These are phyloP conservation scores for Lasiodiplodia sp. DNA, from an alignment of 2,329 filamentous ascomycete species.

Conservation along the genomic window DNA sequence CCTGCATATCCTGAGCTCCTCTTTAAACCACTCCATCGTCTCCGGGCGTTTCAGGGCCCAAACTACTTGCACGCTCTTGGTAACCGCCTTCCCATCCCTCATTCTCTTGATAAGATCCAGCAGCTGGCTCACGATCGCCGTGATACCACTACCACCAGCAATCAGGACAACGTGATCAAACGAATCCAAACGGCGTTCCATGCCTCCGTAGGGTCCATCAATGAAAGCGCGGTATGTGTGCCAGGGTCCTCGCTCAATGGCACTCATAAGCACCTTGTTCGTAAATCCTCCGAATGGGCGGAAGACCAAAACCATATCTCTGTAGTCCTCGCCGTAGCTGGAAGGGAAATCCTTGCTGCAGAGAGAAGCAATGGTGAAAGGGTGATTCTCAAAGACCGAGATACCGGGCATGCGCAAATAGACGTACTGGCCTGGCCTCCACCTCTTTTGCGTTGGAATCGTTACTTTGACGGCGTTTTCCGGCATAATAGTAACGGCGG, in stretches of 20 bases:
- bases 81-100: constrained; percentile 92
- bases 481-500: constrained; percentile 84
- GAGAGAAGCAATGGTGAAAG: constrained; percentile 91
- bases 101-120: constrained; percentile 96
- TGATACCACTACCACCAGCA: constrained; percentile 93
- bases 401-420: constrained; percentile 95
- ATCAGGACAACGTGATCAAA: constrained; percentile 95
- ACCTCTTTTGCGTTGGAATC: constrained; percentile 89
- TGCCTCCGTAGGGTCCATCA: constrained; percentile 93
- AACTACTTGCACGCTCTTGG: constrained; percentile 87
- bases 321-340: constrained; percentile 84
- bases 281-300: constrained; percentile 93
- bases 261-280: constrained; percentile 79
- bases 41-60: constrained; percentile 92
- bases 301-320: constrained; percentile 91
- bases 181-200: constrained; percentile 86
- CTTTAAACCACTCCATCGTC: constrained; percentile 97
- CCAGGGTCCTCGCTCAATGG: constrained; percentile 84
- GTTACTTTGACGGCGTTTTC: constrained; percentile 97
- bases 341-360: constrained; percentile 95
- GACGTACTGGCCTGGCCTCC: constrained; percentile 93
- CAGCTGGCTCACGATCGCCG: constrained; percentile 88
- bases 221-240: constrained; percentile 92
- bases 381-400: constrained; percentile 89
- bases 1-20: constrained; percentile 90